Evolutionary conservation across 2,329 filamentous ascomycete species (phyloP).

Genomic region (Sporothrix brunneoviolacea): DNA sequence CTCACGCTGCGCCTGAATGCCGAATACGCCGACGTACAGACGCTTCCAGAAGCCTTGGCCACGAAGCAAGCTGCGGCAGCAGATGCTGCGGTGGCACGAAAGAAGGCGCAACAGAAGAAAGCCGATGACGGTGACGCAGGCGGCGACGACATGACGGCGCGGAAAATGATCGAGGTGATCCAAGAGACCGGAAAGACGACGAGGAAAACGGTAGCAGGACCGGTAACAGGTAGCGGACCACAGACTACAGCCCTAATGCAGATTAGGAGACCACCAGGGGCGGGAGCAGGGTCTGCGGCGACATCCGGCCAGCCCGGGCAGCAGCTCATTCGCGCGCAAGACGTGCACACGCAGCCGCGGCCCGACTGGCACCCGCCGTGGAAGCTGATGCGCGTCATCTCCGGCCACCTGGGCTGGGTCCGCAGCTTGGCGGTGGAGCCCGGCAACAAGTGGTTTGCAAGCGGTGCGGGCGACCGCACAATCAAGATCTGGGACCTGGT

Average conservation of each 20-base stretch:
- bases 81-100: slow-evolving; percentile 42
- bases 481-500: slow-evolving; percentile 99
- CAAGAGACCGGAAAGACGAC: slow-evolving; percentile 34
- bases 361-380: slow-evolving; percentile 97
- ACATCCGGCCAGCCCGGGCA: slow-evolving; percentile 29
- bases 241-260: slow-evolving; percentile 33
- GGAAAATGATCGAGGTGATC: slow-evolving; percentile 62
- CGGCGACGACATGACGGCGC: slow-evolving; percentile 40
- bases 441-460: slow-evolving; percentile 95
- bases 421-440: slow-evolving; percentile 84
- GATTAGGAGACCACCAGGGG: slow-evolving; percentile 22
- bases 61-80: slow-evolving; percentile 66
- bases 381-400: slow-evolving; percentile 98
- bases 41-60: slow-evolving; percentile 69
- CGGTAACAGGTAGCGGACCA: slow-evolving; percentile 11
- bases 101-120: slow-evolving; percentile 42
- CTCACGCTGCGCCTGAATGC: slow-evolving; percentile 54
- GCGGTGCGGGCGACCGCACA: slow-evolving; percentile 87
- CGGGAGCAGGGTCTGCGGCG: slow-evolving; percentile 20
- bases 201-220: slow-evolving; percentile 14
- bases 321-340: slow-evolving; percentile 29
- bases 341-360: slow-evolving; percentile 43
- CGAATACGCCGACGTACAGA: slow-evolving; percentile 74
- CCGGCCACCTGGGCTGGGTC: slow-evolving; percentile 94
- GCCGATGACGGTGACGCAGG: slow-evolving; percentile 26